phyloP scores from a whole-genome alignment of 495 filamentous ascomycete genomes.

The Letharia columbiana region DNA sequence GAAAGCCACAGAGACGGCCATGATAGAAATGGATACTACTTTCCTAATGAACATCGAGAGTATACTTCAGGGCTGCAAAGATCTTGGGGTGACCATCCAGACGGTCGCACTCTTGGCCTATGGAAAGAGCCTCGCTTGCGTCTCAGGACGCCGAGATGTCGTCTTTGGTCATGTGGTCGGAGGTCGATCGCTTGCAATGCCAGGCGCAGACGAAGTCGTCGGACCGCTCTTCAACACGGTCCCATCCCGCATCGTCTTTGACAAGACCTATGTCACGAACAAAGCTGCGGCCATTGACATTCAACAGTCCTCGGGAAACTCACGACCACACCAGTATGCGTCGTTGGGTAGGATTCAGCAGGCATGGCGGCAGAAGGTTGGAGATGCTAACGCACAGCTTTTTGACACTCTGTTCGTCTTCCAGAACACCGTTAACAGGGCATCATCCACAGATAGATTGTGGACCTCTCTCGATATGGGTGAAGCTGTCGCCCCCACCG shows the following conservation, averaged over 20 bases:
- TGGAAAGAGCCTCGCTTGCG: conserved; percentile 21
- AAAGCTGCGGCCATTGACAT: conserved; percentile 14
- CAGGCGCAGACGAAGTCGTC: conserved; percentile 57
- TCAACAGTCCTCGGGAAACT: conserved; percentile 23
- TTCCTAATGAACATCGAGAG: conserved; percentile 18
- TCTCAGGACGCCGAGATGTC: conserved; percentile 24
- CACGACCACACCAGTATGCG: conserved; percentile 27
- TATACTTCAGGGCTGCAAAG: conserved; percentile 16
- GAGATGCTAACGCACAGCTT: conserved; percentile 41
- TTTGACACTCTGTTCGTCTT: conserved; percentile 88
- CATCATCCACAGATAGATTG: conserved; percentile 29
- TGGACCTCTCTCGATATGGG: conserved; percentile 48
- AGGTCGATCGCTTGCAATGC: conserved; percentile 57
- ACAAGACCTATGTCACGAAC: conserved; percentile 21
- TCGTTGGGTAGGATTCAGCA: conserved; percentile 26
- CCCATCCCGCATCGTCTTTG: conserved; percentile 50
- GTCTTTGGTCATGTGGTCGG: conserved; percentile 48
- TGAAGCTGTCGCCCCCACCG: conserved; percentile 42
- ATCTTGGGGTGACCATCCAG: conserved; percentile 25
- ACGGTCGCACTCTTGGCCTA: conserved; percentile 26
- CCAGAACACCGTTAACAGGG: conserved; percentile 41
- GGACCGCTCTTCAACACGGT: conserved; percentile 91
- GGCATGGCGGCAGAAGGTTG: conserved; percentile 21
- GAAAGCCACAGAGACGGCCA: not conserved
- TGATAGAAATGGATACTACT: conserved; percentile 6